Evolutionary conservation across 306 rosid genomes (phyloP).

Genomic region (Acacia confusa): DNA sequence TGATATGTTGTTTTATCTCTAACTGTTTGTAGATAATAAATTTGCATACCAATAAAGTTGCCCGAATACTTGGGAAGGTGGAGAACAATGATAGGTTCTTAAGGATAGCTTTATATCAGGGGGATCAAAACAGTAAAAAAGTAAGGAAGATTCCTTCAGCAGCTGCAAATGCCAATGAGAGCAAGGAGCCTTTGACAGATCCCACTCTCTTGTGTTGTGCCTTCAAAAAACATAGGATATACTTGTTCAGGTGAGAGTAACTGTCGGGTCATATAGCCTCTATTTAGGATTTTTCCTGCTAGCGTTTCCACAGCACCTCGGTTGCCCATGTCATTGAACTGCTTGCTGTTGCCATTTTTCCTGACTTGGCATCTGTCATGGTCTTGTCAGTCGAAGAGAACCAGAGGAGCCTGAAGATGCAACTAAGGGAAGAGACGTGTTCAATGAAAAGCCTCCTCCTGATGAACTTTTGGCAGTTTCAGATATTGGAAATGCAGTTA

Average conservation of each 20-base stretch:
- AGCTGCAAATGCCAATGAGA: conserved; percentile 92
- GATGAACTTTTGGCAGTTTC: conserved; percentile 97
- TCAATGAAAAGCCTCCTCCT: conserved; percentile 96
- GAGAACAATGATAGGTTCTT: conserved; percentile 96
- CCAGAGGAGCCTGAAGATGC: conserved; percentile 99
- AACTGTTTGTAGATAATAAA: conserved; percentile 64
- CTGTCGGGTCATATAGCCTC: background rate
- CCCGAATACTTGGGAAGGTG: conserved; percentile 92
- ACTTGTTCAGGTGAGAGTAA: conserved; percentile 73
- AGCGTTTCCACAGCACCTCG: conserved; percentile 17
- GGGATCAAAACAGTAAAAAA: conserved; percentile 82
- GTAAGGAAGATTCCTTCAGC: conserved; percentile 90
- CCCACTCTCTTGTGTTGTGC: conserved; percentile 97
- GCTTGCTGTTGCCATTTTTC: conserved; percentile 15
- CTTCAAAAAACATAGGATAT: conserved; percentile 96
- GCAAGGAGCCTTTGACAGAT: conserved; percentile 93
- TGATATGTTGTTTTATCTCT: conserved; percentile 11
- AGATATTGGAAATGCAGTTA: conserved; percentile 85
- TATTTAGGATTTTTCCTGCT: background rate
- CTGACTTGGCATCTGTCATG: conserved; percentile 31
- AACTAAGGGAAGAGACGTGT: conserved; percentile 96
- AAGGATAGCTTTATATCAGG: conserved; percentile 83
- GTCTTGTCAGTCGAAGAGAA: conserved; percentile 74
- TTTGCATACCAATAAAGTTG: conserved; percentile 88
- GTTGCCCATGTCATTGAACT: conserved; percentile 9